Evolutionary conservation across 2,329 filamentous ascomycete species (phyloP), one percentile per base, ranked within the genome.

Genomic region (Thermoascus crustaceus): DNA sequence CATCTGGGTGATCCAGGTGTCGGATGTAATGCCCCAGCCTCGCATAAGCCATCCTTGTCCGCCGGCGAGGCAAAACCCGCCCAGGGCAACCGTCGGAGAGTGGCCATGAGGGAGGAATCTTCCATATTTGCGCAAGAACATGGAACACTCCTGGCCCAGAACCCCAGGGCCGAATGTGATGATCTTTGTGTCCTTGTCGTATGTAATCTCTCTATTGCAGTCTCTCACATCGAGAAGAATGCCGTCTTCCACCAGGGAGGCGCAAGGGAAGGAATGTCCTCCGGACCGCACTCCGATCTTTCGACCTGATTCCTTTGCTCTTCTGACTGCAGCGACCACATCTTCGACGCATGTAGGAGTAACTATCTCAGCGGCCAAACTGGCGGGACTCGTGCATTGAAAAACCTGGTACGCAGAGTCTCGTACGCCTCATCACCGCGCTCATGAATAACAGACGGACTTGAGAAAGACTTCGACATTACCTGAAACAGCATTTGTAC

Each of bases 41-140:
- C 48, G 45, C 34, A 49, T 37, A 32, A 55, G 54, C 37, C 39
- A 48, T 9, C 52, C 52, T 35, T 55, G 51, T 4, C 52, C 52
- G 7, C 52, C 52, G 14, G 49, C 51, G n/a, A 52, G 39, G 13
- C 42, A 27, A 38, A 55, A 55, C 8, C 52, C 52, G 18, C 48
- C 51, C 7, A 38, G 29, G 4, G 34, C 52, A 17, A 55, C 52
- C n/a, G 42, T 43, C 4, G 47, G 51, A 7, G 47, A 35, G 36
- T 55, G 52, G 7, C 49, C 49, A 19, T 40, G 37, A 4, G 49
- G 49, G 22, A 51, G 52, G 34, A 53, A 27, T 7, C 24, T n/a
- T 1, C n/a, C 50, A 3, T 46, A 41, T 9, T 37, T 34, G 6
- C n/a, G 7, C n/a, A 27, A 13, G n/a, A 13, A n/a, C 4, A 13